Evolutionary conservation across 2,329 filamentous ascomycete species (phyloP).

Genomic region (Hypoxylon sp.): DNA sequence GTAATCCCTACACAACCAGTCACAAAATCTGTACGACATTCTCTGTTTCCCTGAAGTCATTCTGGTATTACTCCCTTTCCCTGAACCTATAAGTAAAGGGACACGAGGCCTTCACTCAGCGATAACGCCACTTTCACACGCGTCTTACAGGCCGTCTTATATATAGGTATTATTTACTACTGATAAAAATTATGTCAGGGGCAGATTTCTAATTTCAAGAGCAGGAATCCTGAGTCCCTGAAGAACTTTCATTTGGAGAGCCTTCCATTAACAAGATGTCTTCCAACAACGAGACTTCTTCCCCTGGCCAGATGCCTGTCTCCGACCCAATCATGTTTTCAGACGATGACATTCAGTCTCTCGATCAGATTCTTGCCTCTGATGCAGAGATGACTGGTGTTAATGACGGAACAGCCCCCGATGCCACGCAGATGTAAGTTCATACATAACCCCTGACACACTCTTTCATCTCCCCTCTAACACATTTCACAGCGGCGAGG

Average conservation of each 20-base stretch:
- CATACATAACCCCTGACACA: neutral
- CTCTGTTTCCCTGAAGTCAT: neutral
- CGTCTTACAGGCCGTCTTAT: neutral
- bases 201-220: neutral
- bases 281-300: too few relatives aligned
- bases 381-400: too few relatives aligned
- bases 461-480: neutral
- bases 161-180: neutral
- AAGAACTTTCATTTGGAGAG: neutral
- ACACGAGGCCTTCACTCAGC: neutral
- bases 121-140: neutral
- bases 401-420: neutral
- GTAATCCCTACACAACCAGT: neutral
- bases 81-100: neutral
- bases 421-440: neutral
- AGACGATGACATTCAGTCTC: too few relatives aligned
- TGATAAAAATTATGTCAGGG: neutral
- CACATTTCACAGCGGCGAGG: neutral
- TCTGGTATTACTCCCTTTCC: neutral
- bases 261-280: neutral
- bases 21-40: neutral
- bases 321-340: too few relatives aligned
- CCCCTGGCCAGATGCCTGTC: too few relatives aligned
- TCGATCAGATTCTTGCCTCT: too few relatives aligned
- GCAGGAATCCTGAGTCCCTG: neutral